These are phyloP conservation scores for Mycena venus DNA, from an alignment of 768 basidiomycete genomes.

Conservation along the genomic window DNA sequence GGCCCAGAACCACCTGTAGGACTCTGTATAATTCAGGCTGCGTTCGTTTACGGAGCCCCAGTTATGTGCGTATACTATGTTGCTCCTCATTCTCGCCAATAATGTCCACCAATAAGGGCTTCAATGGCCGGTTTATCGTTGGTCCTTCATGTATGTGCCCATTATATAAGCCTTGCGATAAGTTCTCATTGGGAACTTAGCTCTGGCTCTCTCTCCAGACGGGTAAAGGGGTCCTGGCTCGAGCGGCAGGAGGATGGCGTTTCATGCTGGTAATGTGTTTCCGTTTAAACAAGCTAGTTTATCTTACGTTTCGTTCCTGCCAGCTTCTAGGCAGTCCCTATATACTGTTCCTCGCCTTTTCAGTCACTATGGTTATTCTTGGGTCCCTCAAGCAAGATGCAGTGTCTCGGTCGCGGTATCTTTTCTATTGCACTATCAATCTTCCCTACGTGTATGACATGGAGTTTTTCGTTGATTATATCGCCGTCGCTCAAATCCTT, in stretches of 20 bases:
- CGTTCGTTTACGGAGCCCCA: constrained; percentile 10
- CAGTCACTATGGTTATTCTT: background rate
- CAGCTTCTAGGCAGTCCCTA: constrained; percentile 15
- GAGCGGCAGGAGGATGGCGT: background rate
- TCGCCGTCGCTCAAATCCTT: background rate
- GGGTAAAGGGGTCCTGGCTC: background rate
- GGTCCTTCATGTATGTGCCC: background rate
- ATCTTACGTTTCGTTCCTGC: background rate
- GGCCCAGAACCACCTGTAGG: constrained; percentile 8
- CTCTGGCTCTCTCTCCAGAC: constrained; percentile 1
- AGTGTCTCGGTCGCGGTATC: constrained; percentile 15
- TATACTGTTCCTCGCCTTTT: background rate
- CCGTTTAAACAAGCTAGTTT: background rate
- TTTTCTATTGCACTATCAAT: constrained; percentile 23
- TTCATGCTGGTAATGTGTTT: background rate
- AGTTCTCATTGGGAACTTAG: background rate
- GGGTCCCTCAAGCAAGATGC: background rate
- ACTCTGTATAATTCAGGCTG: constrained; percentile 13
- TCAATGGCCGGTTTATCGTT: constrained; percentile 11
- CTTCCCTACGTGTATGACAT: background rate
- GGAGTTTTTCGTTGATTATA: background rate
- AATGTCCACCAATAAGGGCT: background rate
- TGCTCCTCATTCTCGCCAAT: background rate
- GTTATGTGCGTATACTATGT: background rate
- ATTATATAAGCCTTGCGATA: background rate